Conservation (phyloP, 768 basidiomycete species). For the Pleurotus pulmonarius region DNA sequence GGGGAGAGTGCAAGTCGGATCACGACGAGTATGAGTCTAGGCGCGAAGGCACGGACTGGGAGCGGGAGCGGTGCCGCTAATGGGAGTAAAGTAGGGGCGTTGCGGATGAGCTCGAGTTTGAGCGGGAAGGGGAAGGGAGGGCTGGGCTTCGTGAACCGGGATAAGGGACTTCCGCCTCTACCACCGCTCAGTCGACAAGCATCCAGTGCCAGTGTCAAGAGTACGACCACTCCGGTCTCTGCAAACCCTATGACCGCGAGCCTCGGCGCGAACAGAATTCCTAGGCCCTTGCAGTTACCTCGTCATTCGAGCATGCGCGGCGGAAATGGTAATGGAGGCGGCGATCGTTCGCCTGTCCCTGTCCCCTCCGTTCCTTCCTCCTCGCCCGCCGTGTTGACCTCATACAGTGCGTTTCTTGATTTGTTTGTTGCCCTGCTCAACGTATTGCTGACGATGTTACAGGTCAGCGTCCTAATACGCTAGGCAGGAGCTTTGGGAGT, state of each 20-base stretch:
- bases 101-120: too few relatives aligned
- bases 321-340: not conserved
- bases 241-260: not conserved
- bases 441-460: not conserved
- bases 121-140: not conserved
- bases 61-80: too few relatives aligned
- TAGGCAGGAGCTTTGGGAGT: not conserved
- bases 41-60: too few relatives aligned
- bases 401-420: not conserved
- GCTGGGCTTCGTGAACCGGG: slow-evolving; percentile 19
- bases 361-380: slow-evolving; percentile 23
- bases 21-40: too few relatives aligned
- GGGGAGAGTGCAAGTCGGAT: not conserved
- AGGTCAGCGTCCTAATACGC: not conserved
- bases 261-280: slow-evolving; percentile 14
- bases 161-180: slow-evolving; percentile 34
- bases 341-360: slow-evolving; percentile 31
- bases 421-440: slow-evolving; percentile 15
- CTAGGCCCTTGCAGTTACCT: slow-evolving; percentile 27
- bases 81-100: too few relatives aligned
- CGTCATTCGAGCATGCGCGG: slow-evolving; percentile 12
- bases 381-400: not conserved
- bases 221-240: not conserved
- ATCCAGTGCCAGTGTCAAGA: not conserved
- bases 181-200: slow-evolving; percentile 16